Evolutionary conservation across 495 filamentous ascomycete genomes (phyloP), one percentile per base, ranked within the genome.

Genomic region (Podospora pseudoanserina): DNA sequence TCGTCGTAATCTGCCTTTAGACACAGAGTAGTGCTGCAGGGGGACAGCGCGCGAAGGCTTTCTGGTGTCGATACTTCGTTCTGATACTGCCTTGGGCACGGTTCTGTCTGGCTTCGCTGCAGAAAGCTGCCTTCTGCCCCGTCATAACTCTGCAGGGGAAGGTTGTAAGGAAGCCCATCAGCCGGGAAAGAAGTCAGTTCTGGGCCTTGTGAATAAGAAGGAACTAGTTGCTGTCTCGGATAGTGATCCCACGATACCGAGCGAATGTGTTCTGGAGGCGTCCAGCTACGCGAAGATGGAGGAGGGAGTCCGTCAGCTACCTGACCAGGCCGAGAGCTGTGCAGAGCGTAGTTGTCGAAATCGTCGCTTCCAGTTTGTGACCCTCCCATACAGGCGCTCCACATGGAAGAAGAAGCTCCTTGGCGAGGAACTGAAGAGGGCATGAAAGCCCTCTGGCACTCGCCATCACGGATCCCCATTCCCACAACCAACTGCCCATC

Each of bases 251-350:
- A 75, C 3, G 67, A 60, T 3, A 68, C 57, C 2, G 72, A 62
- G 16, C 65, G 68, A 15, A 72, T 68, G n/a, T 74, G 75, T 26
- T 71, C 73, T 27, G 76, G 65, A 16, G 74, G 72, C 34, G 57
- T 65, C 74, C 76, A 76, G 63, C 65, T 77, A 34, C 76, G 76
- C 2, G 76, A 78, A 0, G 76, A 68, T 1, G 54, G 67, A 26
- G 68, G 57, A 26, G 68, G 53, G 16, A 73, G 64, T 20, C 67
- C 65, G 34, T 54, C 63, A 1, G 59, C 16, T 1, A 63, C 54
- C 7, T 5, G 39, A 11, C 15, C 39, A 49, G 39, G 39, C 3
- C 73, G 69, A 16, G 75, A 72, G 56, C 68, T 67, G 65, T 78
- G 74, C 3, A 78, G 58, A 5, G 76, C 56, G 68, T 76, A 76